A percentile compares a stretch with the other conserved stretches of the same genome.
These are phyloP conservation scores for Daldinia sp. DNA, from an alignment of 2,329 filamentous ascomycete species.

Conservation along the genomic window DNA sequence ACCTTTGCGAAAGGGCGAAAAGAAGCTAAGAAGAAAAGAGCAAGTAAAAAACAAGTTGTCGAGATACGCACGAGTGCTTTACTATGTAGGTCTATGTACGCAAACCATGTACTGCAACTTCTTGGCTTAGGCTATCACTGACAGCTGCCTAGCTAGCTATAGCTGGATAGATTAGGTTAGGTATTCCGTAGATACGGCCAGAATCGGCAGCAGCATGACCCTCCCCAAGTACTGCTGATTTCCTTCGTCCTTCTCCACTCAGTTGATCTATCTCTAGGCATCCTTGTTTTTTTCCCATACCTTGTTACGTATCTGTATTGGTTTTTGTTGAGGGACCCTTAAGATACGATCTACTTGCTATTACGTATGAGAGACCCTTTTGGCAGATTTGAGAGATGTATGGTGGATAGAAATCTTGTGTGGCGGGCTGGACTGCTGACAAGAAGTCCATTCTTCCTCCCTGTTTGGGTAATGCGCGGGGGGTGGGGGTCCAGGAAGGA, in stretches of 20 bases:
- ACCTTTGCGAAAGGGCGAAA: slow-evolving; percentile 16
- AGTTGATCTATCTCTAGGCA: slow-evolving; percentile 1
- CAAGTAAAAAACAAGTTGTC: slow-evolving; percentile 30
- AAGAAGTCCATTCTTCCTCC: slow-evolving; percentile 33
- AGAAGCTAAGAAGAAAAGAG: slow-evolving; percentile 38
- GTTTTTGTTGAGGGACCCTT: slow-evolving; percentile 1
- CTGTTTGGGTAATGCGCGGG: slow-evolving; percentile 39
- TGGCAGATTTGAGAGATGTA: background rate
- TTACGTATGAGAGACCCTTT: background rate
- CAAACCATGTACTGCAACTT: slow-evolving; percentile 37
- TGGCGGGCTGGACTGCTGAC: slow-evolving; percentile 7
- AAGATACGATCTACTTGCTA: slow-evolving; percentile 8
- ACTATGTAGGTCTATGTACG: slow-evolving; percentile 19
- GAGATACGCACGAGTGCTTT: slow-evolving; percentile 19
- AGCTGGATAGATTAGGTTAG: slow-evolving; percentile 40
- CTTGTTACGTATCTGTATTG: slow-evolving; percentile 7
- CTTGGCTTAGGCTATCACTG: slow-evolving; percentile 38
- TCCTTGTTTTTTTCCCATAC: slow-evolving; percentile 4
- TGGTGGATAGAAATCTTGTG: slow-evolving; percentile 4
- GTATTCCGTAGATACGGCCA: slow-evolving; percentile 25
- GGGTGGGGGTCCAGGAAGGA: slow-evolving; percentile 30
- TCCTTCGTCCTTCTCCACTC: background rate
- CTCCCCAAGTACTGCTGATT: background rate
- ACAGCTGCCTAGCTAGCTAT: slow-evolving; percentile 44
- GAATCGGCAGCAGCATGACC: slow-evolving; percentile 9